phyloP scores from a whole-genome alignment of 2,329 filamentous ascomycete genomes.

The Xylariaceae sp. region DNA sequence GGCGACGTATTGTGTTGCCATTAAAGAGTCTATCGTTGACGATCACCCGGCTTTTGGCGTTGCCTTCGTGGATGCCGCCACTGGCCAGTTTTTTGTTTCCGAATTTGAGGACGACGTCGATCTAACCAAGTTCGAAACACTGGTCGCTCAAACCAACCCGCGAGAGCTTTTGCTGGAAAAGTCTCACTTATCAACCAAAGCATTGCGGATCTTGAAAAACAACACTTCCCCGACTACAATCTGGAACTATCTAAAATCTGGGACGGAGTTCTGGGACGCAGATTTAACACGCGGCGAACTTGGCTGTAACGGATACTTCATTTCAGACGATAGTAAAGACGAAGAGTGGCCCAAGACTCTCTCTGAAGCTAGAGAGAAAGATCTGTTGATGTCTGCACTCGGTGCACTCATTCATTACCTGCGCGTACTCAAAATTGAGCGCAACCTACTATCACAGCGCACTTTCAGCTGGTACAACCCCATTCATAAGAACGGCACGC shows the following conservation, averaged over 20 bases:
- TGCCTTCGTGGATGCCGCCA: conserved; percentile 91
- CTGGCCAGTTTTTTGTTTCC: conserved; percentile 89
- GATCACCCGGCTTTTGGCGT: conserved; percentile 81
- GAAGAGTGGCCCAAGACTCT: conserved; percentile 72
- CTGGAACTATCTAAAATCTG: conserved; percentile 88
- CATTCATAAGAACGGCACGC: conserved; percentile 81
- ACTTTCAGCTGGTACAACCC: conserved; percentile 92
- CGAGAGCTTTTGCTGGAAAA: conserved; percentile 89
- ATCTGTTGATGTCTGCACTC: conserved; percentile 82
- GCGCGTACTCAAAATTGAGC: conserved; percentile 79
- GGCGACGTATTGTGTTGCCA: conserved; percentile 91
- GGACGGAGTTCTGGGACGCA: conserved; percentile 84
- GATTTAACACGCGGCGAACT: conserved; percentile 79
- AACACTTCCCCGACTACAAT: conserved; percentile 89
- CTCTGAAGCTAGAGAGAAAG: conserved; percentile 66
- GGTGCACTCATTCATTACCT: conserved; percentile 87
- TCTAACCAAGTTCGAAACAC: conserved; percentile 94
- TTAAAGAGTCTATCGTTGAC: conserved; percentile 75
- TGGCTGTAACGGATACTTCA: conserved; percentile 73
- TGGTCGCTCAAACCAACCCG: conserved; percentile 86
- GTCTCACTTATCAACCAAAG: conserved; percentile 77
- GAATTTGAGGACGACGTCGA: conserved; percentile 89
- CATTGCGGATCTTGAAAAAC: conserved; percentile 88
- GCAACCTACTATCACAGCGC: conserved; percentile 77
- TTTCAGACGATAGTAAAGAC: conserved; percentile 45